These are phyloP conservation scores for Schwanniomyces occidentalis DNA, from an alignment of 805 yeast species.

Conservation along the genomic window DNA sequence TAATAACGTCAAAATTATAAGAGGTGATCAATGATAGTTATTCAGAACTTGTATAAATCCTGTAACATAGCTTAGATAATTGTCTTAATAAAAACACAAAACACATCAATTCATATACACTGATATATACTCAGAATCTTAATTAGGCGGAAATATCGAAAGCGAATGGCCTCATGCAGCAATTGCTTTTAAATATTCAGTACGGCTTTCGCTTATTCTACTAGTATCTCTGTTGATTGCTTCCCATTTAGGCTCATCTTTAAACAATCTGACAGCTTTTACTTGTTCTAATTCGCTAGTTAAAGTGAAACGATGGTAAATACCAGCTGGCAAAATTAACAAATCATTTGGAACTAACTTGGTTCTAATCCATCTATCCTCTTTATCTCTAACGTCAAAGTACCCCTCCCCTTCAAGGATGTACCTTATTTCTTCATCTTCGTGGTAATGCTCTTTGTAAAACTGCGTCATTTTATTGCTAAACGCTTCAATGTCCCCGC, in stretches of 20 bases:
- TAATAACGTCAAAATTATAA: constrained; percentile 43
- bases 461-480: constrained; percentile 66
- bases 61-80: constrained; percentile 1
- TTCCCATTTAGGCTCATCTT: constrained; percentile 96
- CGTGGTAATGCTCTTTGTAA: constrained; percentile 87
- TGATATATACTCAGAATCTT: not conserved
- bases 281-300: constrained; percentile 57
- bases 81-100: too few species aligned
- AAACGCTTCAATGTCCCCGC: constrained; percentile 55
- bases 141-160: not conserved
- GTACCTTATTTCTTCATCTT: constrained; percentile 95
- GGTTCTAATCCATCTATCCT: constrained; percentile 75
- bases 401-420: constrained; percentile 87
- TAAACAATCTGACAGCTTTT: constrained; percentile 78
- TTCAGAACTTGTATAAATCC: too few species aligned
- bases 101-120: constrained; percentile 1
- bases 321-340: constrained; percentile 83
- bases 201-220: constrained; percentile 33
- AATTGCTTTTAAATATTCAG: constrained; percentile 31
- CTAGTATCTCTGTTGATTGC: constrained; percentile 69
- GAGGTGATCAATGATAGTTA: constrained; percentile 8
- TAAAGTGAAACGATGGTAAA: constrained; percentile 89
- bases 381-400: constrained; percentile 76
- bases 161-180: constrained; percentile 17
- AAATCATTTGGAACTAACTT: constrained; percentile 64